These are phyloP conservation scores for Peterozyma toletana DNA, from an alignment of 805 yeast genomes.

Conservation along the genomic window DNA sequence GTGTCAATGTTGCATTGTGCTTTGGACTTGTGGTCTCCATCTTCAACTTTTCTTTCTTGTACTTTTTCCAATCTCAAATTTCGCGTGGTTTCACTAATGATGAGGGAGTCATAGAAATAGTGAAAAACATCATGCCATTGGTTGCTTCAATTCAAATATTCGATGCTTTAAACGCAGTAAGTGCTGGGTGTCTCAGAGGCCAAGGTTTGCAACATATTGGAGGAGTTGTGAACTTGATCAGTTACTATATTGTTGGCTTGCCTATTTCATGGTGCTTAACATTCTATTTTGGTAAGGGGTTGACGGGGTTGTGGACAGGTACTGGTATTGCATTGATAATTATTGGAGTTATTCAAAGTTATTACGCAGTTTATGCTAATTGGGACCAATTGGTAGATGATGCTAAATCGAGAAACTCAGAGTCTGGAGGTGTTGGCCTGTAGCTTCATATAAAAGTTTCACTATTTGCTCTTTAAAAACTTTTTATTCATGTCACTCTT, in stretches of 20 bases:
- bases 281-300: slow-evolving; percentile 39
- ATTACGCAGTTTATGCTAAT: slow-evolving; percentile 18
- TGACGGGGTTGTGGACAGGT: slow-evolving; percentile 63
- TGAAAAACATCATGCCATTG: slow-evolving; percentile 48
- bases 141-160: slow-evolving; percentile 64
- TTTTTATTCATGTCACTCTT: too few relatives aligned
- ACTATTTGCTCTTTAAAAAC: too few relatives aligned
- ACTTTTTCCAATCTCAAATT: slow-evolving; percentile 31
- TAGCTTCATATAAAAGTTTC: too few relatives aligned
- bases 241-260: slow-evolving; percentile 56
- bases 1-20: slow-evolving; percentile 28
- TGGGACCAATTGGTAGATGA: slow-evolving; percentile 22
- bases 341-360: slow-evolving; percentile 37
- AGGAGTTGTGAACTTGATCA: slow-evolving; percentile 46
- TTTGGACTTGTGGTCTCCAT: slow-evolving; percentile 29
- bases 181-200: slow-evolving; percentile 73
- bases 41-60: slow-evolving; percentile 39
- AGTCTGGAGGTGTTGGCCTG: neutral
- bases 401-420: slow-evolving; percentile 15
- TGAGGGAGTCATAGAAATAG: slow-evolving; percentile 42
- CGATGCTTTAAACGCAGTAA: slow-evolving; percentile 63
- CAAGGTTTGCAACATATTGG: slow-evolving; percentile 69
- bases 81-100: slow-evolving; percentile 57
- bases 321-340: slow-evolving; percentile 44
- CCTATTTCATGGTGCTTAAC: slow-evolving; percentile 52